Evolutionary conservation across 495 filamentous ascomycete genomes (phyloP).

Genomic region (Hypoxylon lienhwacheense): DNA sequence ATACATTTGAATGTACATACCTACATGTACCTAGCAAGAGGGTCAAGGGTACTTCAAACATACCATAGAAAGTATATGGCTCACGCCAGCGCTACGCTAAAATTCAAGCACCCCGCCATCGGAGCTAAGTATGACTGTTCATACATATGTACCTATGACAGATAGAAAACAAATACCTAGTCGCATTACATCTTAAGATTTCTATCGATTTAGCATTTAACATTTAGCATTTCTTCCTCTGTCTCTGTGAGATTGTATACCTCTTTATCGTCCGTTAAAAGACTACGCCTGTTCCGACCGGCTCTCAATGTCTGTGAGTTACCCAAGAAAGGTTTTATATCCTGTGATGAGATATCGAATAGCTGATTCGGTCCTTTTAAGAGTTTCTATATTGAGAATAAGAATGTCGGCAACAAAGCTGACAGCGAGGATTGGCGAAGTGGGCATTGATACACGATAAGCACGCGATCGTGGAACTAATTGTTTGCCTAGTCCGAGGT

Average conservation of each 20-base stretch:
- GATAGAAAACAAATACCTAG: too few relatives aligned
- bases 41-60: too few relatives aligned
- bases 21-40: not conserved
- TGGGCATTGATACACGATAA: slow-evolving; percentile 45
- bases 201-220: too few relatives aligned
- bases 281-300: not conserved
- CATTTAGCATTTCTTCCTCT: too few relatives aligned
- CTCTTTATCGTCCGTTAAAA: not conserved
- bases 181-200: too few relatives aligned
- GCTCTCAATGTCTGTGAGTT: slow-evolving; percentile 40
- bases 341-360: not conserved
- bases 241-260: too few relatives aligned
- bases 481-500: slow-evolving; percentile 64
- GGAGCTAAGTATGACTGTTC: slow-evolving; percentile 18
- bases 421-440: slow-evolving; percentile 90
- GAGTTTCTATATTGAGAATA: slow-evolving; percentile 86
- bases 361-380: slow-evolving; percentile 33
- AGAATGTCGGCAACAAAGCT: slow-evolving; percentile 77
- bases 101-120: slow-evolving; percentile 19
- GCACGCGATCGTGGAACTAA: slow-evolving; percentile 16
- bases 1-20: slow-evolving; percentile 1
- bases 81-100: too few relatives aligned
- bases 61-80: not conserved
- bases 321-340: not conserved
- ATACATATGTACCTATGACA: too few relatives aligned